Evolutionary conservation across 331 rosid species (phyloP), one percentile per base, ranked within the genome.

Genomic region (Quercus phellos): DNA sequence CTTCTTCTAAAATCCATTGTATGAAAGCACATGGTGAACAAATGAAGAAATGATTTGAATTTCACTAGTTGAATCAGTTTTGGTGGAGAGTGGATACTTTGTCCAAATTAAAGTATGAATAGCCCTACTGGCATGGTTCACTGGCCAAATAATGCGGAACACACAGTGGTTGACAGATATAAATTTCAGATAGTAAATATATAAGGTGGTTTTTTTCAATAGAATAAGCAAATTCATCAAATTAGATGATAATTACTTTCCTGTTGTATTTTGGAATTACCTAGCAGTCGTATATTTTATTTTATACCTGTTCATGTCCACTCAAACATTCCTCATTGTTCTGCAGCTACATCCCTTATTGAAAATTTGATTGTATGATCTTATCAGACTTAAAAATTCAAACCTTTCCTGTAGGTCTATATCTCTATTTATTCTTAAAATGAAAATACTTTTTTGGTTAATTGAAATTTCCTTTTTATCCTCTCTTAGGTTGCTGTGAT

Each of bases 401-500:
- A 22, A 58, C 18, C 4, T 22, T 10, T 56, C 26, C 30, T 12
- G 24, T 22, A 11, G 24, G 32, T 13, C 66, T 58, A 14, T 13
- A 10, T 46, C 53, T 46, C 16, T 13, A 46, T 3, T 46, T 46
- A 46, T 46, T 46, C 17, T 46, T 46, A 13, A 13, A 46, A 46
- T 46, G 53, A 46, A 11, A 46, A 46, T 58, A 26, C 12, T 58
- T 58, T 58, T 14, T 58, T 21, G 32, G 32, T 22, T 21, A 22
- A 58, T 58, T 58, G 14, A 58, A 58, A 11, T 4, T 10, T 58
- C 13, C 66, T 58, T 73, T 21, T 42, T 26, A 22, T 54, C 74
- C 11, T 34, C 63, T 84, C 77, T 73, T 93, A 94, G 99, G 99
- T 90, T 84, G 87, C 99, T 79, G 98, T 95, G 68, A 94, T 94